Evolutionary conservation across 1,284 basidiomycete species (phyloP).

Genomic region (Vanrija humicola): DNA sequence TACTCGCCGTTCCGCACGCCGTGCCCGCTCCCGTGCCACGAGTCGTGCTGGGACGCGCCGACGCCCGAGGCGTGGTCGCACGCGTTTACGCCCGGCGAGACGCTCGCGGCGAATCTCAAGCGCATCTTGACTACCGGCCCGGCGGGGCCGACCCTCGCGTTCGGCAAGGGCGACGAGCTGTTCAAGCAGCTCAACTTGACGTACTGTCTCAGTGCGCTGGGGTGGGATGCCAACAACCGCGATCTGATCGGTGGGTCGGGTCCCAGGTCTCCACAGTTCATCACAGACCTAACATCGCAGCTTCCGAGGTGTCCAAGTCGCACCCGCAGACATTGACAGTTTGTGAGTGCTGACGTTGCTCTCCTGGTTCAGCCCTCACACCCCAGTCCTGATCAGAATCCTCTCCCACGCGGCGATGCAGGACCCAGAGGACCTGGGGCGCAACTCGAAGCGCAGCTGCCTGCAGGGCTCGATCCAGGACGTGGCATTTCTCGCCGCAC

Average conservation of each 20-base stretch:
- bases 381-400: too few species aligned
- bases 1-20: constrained; percentile 2
- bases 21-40: constrained; percentile 5
- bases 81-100: background rate
- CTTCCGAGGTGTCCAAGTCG: background rate
- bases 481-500: background rate
- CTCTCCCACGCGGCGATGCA: too few species aligned
- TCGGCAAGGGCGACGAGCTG: background rate
- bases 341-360: constrained; percentile 1
- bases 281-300: background rate
- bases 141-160: background rate
- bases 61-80: background rate
- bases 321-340: background rate
- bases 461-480: constrained; percentile 1
- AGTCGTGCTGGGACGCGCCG: constrained; percentile 7
- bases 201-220: constrained; percentile 3
- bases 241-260: constrained; percentile 3
- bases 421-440: too few species aligned
- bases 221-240: constrained; percentile 7
- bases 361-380: too few species aligned
- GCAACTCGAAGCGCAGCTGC: background rate
- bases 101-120: constrained; percentile 5
- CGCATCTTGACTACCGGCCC: background rate
- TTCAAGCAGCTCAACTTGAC: constrained; percentile 7
- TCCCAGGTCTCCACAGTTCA: background rate